Evolutionary conservation across 441 rosid genomes (phyloP).

Genomic region (Croton laevigatus): DNA sequence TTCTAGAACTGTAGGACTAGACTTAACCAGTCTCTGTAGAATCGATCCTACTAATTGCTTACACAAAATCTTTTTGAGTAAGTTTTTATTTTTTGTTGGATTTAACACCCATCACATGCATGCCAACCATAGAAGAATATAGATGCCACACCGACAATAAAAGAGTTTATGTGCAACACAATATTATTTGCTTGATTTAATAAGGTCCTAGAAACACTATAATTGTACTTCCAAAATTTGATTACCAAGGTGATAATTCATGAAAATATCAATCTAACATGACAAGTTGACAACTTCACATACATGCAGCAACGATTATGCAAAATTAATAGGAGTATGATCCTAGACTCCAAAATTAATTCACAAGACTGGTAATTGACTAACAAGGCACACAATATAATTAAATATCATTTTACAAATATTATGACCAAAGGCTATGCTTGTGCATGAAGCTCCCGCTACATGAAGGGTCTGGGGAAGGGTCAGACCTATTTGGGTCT

Average conservation of each 20-base stretch:
- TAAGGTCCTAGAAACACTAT: conserved; percentile 4
- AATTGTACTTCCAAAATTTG: conserved; percentile 13
- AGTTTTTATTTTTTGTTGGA: too few relatives aligned
- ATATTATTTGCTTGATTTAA: not conserved
- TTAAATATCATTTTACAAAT: not conserved
- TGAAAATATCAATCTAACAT: not conserved
- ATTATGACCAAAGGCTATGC: too few relatives aligned
- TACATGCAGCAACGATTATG: not conserved
- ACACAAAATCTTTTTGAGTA: too few relatives aligned
- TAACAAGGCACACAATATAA: not conserved
- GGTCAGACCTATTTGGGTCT: too few relatives aligned
- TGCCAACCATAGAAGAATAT: not conserved
- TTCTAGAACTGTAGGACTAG: too few relatives aligned
- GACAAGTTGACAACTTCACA: not conserved
- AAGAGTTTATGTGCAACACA: conserved; percentile 2
- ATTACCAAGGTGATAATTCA: not conserved
- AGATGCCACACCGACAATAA: not conserved
- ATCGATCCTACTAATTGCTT: too few relatives aligned
- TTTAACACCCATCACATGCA: too few relatives aligned
- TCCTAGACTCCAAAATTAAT: not conserved
- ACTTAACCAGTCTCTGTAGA: too few relatives aligned
- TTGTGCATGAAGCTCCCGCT: too few relatives aligned
- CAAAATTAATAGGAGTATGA: not conserved
- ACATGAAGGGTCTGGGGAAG: too few relatives aligned
- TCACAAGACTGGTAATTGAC: not conserved